Evolutionary conservation across 352 stramenopile genomes (phyloP).

Genomic region (Phytophthora ohioensis): DNA sequence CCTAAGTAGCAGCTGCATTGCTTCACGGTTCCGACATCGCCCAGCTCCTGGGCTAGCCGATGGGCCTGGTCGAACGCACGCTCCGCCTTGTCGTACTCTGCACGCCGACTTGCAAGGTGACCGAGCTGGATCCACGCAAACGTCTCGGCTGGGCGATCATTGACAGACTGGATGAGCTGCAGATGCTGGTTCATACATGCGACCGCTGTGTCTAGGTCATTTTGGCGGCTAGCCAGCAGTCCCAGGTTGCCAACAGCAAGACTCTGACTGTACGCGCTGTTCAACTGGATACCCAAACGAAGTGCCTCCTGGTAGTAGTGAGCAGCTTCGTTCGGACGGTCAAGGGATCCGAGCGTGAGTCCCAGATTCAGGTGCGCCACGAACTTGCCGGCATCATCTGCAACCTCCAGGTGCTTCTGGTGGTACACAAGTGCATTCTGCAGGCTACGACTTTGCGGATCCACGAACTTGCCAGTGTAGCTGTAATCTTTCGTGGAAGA

Average conservation of each 20-base stretch:
- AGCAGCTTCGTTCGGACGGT: slow-evolving; percentile 73
- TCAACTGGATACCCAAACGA: slow-evolving; percentile 84
- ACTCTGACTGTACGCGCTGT: slow-evolving; percentile 87
- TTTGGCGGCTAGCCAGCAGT: slow-evolving; percentile 84
- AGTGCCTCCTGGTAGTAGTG: slow-evolving; percentile 90
- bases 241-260: slow-evolving; percentile 90
- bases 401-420: slow-evolving; percentile 77
- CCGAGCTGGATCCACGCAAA: slow-evolving; percentile 91
- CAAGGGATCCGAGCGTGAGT: slow-evolving; percentile 77
- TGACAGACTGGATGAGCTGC: slow-evolving; percentile 89
- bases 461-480: slow-evolving; percentile 84
- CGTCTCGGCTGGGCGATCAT: slow-evolving; percentile 76
- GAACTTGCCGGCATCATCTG: slow-evolving; percentile 88
- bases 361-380: slow-evolving; percentile 90
- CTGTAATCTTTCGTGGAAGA: slow-evolving; percentile 62
- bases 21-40: slow-evolving; percentile 71
- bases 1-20: slow-evolving; percentile 87
- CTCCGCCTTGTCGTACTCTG: slow-evolving; percentile 72
- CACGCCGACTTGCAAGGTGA: slow-evolving; percentile 65
- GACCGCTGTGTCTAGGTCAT: slow-evolving; percentile 76
- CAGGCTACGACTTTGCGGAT: slow-evolving; percentile 54
- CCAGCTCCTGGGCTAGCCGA: slow-evolving; percentile 74
- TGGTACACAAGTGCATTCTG: slow-evolving; percentile 71
- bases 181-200: slow-evolving; percentile 92
- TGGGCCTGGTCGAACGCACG: slow-evolving; percentile 85